Percentiles rank a stretch among this genome's conserved stretches.
phyloP scores from a whole-genome alignment of 2,329 filamentous ascomycete genomes.

The Botrytis porri region DNA sequence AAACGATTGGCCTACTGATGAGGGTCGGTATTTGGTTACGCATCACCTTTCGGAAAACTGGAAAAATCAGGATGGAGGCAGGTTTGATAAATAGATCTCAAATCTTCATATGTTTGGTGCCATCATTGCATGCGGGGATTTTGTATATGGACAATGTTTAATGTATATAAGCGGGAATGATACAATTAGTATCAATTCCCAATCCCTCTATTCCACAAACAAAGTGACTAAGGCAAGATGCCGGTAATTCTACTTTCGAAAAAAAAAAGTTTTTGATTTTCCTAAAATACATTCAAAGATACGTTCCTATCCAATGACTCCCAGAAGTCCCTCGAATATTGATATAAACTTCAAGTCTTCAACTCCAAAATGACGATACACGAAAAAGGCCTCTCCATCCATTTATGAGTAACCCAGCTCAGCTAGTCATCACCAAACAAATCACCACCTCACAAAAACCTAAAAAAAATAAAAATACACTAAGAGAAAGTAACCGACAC shows the following conservation, averaged over 20 bases:
- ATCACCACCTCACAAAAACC: neutral
- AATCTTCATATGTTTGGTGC: neutral
- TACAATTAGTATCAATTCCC: neutral
- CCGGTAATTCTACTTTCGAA: neutral
- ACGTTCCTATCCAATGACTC: neutral
- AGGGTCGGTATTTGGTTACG: neutral
- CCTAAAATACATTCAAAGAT: neutral
- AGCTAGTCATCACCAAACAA: neutral
- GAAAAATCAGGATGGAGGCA: neutral
- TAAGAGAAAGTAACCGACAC: constrained; percentile 11
- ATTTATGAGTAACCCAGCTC: neutral
- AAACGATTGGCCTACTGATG: neutral
- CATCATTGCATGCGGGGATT: neutral
- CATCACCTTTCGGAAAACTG: neutral
- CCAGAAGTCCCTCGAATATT: neutral
- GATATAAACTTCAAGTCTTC: neutral
- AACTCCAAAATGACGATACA: neutral
- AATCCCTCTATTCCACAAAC: neutral
- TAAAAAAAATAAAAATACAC: neutral
- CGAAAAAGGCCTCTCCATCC: neutral
- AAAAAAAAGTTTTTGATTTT: neutral
- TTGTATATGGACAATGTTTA: neutral
- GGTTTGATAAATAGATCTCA: neutral
- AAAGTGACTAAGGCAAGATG: neutral
- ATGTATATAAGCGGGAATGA: neutral